A percentile compares a stretch with the other conserved stretches of the same genome.
Conservation (phyloP, 2,329 filamentous ascomycete species). For the Fusarium nodosum region DNA sequence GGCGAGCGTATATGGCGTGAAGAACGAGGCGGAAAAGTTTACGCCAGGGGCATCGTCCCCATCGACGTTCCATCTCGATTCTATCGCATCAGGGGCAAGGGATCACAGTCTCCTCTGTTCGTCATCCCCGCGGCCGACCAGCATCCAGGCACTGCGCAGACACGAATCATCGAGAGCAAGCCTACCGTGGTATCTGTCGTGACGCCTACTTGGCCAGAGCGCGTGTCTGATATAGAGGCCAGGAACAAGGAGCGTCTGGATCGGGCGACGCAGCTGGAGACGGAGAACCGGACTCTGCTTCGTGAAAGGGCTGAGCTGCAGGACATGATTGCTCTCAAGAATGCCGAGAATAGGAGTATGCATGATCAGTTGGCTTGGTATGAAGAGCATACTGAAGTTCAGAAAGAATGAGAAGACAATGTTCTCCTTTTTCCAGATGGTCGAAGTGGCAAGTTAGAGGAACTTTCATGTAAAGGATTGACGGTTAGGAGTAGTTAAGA, state of each 20-base stretch:
- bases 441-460: background rate
- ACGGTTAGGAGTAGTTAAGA: background rate
- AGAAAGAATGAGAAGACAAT: background rate
- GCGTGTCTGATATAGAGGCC: slow-evolving; percentile 53
- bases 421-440: background rate
- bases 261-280: slow-evolving; percentile 34
- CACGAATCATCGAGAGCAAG: slow-evolving; percentile 60
- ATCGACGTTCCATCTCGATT: slow-evolving; percentile 66
- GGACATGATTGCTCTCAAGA: slow-evolving; percentile 36
- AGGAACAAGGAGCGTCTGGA: slow-evolving; percentile 46
- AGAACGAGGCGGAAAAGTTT: slow-evolving; percentile 49
- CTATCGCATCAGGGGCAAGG: slow-evolving; percentile 63
- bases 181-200: slow-evolving; percentile 57
- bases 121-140: slow-evolving; percentile 64
- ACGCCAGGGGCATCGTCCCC: slow-evolving; percentile 61
- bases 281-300: slow-evolving; percentile 35
- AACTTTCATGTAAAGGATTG: no score
- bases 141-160: slow-evolving; percentile 61
- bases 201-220: slow-evolving; percentile 51
- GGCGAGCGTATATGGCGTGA: slow-evolving; percentile 57
- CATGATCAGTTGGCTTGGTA: slow-evolving; percentile 39
- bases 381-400: slow-evolving; percentile 23
- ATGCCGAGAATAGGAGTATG: slow-evolving; percentile 41
- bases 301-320: slow-evolving; percentile 44
- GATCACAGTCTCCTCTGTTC: slow-evolving; percentile 63